phyloP scores from a whole-genome alignment of 2,329 filamentous ascomycete species.

The Cladosporium velox region DNA sequence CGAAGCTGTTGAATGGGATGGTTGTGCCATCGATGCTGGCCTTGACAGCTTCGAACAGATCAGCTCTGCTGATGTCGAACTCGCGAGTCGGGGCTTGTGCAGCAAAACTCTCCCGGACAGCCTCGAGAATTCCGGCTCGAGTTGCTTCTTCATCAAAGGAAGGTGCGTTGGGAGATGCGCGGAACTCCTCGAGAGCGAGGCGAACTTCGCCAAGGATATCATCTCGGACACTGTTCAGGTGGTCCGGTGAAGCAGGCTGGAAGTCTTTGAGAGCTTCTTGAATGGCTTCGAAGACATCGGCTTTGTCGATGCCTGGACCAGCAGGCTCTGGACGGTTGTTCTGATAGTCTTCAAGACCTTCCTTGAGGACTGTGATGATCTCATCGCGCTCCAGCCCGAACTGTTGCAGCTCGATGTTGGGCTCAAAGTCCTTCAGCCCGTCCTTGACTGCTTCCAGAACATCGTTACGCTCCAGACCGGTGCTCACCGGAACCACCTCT shows the following conservation, averaged over 20 bases:
- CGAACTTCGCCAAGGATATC: constrained; percentile 82
- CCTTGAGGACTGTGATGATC: constrained; percentile 79
- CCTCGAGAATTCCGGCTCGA: constrained; percentile 57
- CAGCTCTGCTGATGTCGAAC: constrained; percentile 51
- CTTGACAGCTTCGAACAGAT: constrained; percentile 61
- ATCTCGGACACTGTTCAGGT: constrained; percentile 69
- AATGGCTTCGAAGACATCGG: constrained; percentile 83
- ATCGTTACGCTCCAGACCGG: constrained; percentile 61
- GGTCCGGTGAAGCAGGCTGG: constrained; percentile 66
- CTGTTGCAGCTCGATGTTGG: constrained; percentile 86
- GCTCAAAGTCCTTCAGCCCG: constrained; percentile 92
- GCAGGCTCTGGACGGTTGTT: constrained; percentile 48
- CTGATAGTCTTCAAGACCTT: constrained; percentile 78
- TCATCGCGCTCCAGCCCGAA: constrained; percentile 89
- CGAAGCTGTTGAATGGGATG: constrained; percentile 54
- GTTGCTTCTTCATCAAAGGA: constrained; percentile 50
- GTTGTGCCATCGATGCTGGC: constrained; percentile 57
- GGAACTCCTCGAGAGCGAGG: constrained; percentile 83
- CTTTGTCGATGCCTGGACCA: constrained; percentile 65
- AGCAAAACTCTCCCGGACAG: constrained; percentile 60
- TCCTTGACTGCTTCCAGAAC: constrained; percentile 85
- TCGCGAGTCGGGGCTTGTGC: constrained; percentile 47
- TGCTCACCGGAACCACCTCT: constrained; percentile 25
- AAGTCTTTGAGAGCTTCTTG: constrained; percentile 85
- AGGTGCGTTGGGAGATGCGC: constrained; percentile 49